Percentiles rank a stretch among this genome's conserved stretches.
These are phyloP conservation scores for Phaffia tasmanica DNA, from an alignment of 768 basidiomycete species.

Conservation along the genomic window DNA sequence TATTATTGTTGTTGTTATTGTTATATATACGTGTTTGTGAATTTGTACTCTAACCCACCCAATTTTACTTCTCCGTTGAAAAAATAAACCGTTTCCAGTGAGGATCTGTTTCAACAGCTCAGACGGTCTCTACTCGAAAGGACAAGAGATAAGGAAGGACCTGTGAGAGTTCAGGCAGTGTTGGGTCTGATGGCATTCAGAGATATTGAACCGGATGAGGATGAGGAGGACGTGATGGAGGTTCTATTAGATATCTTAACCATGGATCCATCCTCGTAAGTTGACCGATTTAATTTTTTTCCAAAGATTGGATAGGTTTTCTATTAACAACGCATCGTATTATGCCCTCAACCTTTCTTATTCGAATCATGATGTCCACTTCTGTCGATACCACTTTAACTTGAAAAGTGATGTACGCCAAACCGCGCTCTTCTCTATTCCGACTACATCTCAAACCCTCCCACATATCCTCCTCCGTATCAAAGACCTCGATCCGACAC, in stretches of 20 bases:
- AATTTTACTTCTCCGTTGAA: neutral
- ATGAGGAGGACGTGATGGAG: conserved; percentile 41
- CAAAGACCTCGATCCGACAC: conserved; percentile 62
- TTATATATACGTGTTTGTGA: neutral
- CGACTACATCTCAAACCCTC: conserved; percentile 49
- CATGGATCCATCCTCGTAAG: conserved; percentile 67
- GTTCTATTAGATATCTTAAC: conserved; percentile 57
- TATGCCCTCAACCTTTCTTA: neutral
- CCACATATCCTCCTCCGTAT: conserved; percentile 60
- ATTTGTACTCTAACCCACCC: neutral
- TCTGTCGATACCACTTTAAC: neutral
- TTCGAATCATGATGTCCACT: neutral
- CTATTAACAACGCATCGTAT: neutral
- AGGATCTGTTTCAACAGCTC: conserved; percentile 58
- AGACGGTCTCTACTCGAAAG: conserved; percentile 58
- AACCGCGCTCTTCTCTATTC: conserved; percentile 60
- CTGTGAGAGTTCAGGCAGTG: conserved; percentile 66
- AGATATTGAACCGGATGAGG: conserved; percentile 48
- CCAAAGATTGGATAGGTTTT: neutral
- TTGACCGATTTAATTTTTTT: conserved; percentile 12
- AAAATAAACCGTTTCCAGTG: conserved; percentile 43
- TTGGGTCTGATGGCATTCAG: conserved; percentile 67
- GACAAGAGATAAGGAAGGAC: conserved; percentile 62
- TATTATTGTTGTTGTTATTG: neutral
- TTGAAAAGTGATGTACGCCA: conserved; percentile 69